Evolutionary conservation across 805 yeast genomes (phyloP).

Genomic region (Kluyveromyces siamensis): DNA sequence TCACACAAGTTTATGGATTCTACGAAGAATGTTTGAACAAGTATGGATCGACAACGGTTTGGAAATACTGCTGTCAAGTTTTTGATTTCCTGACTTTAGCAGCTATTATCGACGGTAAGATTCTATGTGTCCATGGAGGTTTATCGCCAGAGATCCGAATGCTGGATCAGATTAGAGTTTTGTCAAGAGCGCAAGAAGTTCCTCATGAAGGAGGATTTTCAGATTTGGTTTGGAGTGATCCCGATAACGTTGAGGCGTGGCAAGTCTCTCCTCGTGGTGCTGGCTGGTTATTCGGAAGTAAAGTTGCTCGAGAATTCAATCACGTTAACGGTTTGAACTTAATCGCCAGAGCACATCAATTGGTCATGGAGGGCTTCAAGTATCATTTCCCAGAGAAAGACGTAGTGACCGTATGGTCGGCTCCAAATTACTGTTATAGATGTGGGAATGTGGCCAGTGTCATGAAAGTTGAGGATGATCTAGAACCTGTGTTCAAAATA

Average conservation of each 20-base stretch:
- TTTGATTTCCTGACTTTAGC: constrained; percentile 90
- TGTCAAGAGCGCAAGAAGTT: constrained; percentile 93
- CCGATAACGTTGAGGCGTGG: constrained; percentile 97
- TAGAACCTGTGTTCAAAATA: constrained; percentile 84
- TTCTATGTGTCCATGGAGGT: constrained; percentile 96
- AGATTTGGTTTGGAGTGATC: constrained; percentile 96
- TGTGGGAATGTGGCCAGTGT: constrained; percentile 98
- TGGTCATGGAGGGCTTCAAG: constrained; percentile 97
- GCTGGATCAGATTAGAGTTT: constrained; percentile 91
- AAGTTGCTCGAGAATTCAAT: constrained; percentile 91
- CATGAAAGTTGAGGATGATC: constrained; percentile 85
- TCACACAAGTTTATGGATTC: constrained; percentile 97
- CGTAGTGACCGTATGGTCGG: constrained; percentile 97
- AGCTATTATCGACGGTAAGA: constrained; percentile 91
- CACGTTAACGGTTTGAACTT: constrained; percentile 83
- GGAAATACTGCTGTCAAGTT: constrained; percentile 95
- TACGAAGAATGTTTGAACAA: constrained; percentile 92
- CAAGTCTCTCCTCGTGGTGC: constrained; percentile 98
- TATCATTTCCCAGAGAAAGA: constrained; percentile 94
- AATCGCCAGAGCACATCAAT: constrained; percentile 94
- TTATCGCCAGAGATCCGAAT: constrained; percentile 93
- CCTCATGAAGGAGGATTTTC: constrained; percentile 99
- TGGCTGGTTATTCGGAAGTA: constrained; percentile 94
- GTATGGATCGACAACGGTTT: constrained; percentile 89
- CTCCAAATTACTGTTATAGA: constrained; percentile 94